Conservation (phyloP, 345 rosid genomes). For the Atalantia buxifolia region DNA sequence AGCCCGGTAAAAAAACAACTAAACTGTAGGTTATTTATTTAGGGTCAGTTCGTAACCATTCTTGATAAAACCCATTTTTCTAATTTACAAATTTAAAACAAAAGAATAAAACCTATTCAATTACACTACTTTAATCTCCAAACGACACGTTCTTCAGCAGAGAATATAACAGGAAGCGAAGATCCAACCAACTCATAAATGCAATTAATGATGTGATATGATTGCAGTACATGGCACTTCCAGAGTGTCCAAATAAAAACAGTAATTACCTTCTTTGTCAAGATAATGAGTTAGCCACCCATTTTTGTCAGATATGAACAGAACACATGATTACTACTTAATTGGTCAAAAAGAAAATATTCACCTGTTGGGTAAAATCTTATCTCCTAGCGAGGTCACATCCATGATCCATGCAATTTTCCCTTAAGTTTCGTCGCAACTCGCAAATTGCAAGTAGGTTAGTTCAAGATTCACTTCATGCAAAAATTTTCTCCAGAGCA, state of each 20-base stretch:
- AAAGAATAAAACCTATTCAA: no score
- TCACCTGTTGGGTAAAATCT: background rate
- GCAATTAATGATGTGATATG: background rate
- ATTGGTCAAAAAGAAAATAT: constrained; percentile 8
- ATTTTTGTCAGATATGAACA: background rate
- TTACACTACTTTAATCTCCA: no score
- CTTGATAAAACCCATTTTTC: background rate
- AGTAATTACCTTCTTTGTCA: background rate
- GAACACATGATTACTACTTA: background rate
- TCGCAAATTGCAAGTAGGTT: background rate
- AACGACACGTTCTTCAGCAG: no score
- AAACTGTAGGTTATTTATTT: background rate
- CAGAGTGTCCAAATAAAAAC: background rate
- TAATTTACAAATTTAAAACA: background rate
- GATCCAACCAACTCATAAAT: no score
- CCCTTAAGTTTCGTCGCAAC: background rate
- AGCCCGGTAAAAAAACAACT: background rate
- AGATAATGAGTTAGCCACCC: background rate
- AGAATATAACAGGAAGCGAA: no score
- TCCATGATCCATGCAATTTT: background rate
- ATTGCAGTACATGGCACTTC: background rate
- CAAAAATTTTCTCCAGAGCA: background rate
- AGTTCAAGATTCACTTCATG: background rate
- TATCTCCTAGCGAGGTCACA: background rate
- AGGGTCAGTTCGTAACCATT: background rate